These are phyloP conservation scores for Dipteronia sinensis DNA, from an alignment of 345 rosid species.

Conservation along the genomic window DNA sequence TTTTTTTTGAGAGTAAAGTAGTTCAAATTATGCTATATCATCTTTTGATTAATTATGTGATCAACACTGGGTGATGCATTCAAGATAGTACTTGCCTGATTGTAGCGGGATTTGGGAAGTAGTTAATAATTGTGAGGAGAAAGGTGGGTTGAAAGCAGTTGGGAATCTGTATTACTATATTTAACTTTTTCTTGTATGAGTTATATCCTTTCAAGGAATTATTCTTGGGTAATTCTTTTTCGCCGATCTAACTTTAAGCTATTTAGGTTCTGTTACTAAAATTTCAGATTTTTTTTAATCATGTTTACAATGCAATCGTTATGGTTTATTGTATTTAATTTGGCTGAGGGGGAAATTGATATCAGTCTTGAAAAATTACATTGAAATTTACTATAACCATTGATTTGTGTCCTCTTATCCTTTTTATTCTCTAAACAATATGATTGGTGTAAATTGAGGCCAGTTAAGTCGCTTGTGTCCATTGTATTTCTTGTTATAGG, in stretches of 20 bases:
- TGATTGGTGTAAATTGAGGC: not conserved
- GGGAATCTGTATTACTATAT: not conserved
- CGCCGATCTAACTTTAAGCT: not conserved
- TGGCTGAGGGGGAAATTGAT: not conserved
- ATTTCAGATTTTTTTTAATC: not conserved
- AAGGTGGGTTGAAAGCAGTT: not conserved
- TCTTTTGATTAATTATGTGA: not conserved
- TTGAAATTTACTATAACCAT: not conserved
- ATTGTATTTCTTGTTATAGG: not conserved
- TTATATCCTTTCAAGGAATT: not conserved
- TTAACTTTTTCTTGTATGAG: not conserved
- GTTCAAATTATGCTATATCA: not conserved
- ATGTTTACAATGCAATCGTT: not conserved
- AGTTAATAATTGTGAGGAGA: not conserved
- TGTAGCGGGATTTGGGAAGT: not conserved
- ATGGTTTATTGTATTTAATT: not conserved
- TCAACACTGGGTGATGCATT: not conserved
- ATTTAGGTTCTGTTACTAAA: not conserved
- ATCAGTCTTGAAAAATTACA: not conserved
- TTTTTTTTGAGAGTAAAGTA: not conserved
- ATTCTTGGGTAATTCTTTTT: not conserved
- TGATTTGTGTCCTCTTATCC: not conserved
- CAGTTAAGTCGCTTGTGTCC: not conserved
- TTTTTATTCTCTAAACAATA: not conserved
- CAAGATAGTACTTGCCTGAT: not conserved